Evolutionary conservation across 768 basidiomycete species (phyloP), one percentile per base, ranked within the genome.

Genomic region (Leccinellum albellum): DNA sequence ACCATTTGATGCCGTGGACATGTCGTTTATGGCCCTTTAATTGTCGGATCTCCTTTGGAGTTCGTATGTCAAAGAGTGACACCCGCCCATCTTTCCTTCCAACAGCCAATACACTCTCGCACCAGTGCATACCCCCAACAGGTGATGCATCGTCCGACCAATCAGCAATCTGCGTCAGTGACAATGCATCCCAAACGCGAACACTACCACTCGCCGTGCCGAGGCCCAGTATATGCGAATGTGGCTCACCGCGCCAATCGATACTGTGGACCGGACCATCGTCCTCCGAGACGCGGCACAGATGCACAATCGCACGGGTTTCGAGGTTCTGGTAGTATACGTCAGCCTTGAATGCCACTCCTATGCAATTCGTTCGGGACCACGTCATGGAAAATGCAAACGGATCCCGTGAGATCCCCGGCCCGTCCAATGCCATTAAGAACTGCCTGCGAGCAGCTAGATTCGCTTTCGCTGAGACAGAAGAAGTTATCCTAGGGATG

Each of bases 251-350:
- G 6, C 76, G 79, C 82, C 86, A 87, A 56, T 78, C 75, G 35
- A 87, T 76, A 45, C 75, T 76, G 58, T 78, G 72, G 8, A 82
- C 73, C 10, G 69, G 65, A 33, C 79, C 79, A 47, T 69, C 61
- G 23, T 61, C 56, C 32, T 59, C 53, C 26, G 72, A 62, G 40
- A 79, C 69, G 45, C 72, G 73, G 63, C 79, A 84, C 20, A 87
- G 70, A 50, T 78, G 80, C 3, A 77, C 73, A 35, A 87, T 83
- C 29, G 73, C 69, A 32, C 80, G 80, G 3, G 76, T 84, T 50
- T 80, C 75, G 10, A 86, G 77, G 62, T 87, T 78, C 65, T 87
- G 86, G 59, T 82, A 84, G 67, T 82, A 87, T 13, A 87, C 77
- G 13, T 85, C 79, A 52, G 74, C 72, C 20, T 73, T 78, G 66